Base-by-base conservation (phyloP, 169 alveolate genomes). In the Eimeria sp. region DNA sequence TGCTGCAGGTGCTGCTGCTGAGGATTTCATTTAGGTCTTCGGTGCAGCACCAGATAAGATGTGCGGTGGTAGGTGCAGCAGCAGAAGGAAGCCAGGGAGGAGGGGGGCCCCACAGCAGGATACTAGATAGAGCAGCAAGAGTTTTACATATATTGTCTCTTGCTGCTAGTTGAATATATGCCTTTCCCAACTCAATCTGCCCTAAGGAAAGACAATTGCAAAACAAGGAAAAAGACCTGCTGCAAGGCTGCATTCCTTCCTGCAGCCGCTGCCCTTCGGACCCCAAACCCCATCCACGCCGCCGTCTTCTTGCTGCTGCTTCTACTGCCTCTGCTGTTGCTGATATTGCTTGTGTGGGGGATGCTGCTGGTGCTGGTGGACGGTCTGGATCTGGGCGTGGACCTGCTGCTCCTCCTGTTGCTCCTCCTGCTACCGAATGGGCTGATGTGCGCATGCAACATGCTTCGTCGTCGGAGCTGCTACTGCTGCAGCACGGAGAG, bases 51-150 rank as follows among this genome's bases (percentile, higher is more conserved):
- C 95, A 89, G 47, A 82, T 83, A 63, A 89, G 89, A 45, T 89
- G 95, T 25, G 95, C 95, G 89, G 87, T 90, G 89, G 89, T 72
- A 45, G 95, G 89, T 7, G 72, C 95, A 14, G 87, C 87, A 18
- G 84, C 51, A 4, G 95, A 67, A 58, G 80, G 73, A n/a, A 89
- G 95, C 95, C 95, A 89, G 4, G 89, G 63, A 16, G 95, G 95
- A 13, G 95, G 95, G 67, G 95, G 95, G 30, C 95, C 95, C 51
- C 65, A 82, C 63, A 54, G 70, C 22, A 73, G 58, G 34, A 89
- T 34, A 22, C 65, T 14, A 16, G 95, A 80, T 6, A 82, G 58
- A 30, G 73, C 89, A 5, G 89, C 30, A 11, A 89, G 30, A 27
- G 95, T 75, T 11, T 30, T 75, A 9, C 5, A 9, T 11, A 10